Percentiles rank a stretch among this genome's conserved stretches.
Conservation (phyloP, 2,329 filamentous ascomycete species). For the Hymenoscyphus fructigenus region DNA sequence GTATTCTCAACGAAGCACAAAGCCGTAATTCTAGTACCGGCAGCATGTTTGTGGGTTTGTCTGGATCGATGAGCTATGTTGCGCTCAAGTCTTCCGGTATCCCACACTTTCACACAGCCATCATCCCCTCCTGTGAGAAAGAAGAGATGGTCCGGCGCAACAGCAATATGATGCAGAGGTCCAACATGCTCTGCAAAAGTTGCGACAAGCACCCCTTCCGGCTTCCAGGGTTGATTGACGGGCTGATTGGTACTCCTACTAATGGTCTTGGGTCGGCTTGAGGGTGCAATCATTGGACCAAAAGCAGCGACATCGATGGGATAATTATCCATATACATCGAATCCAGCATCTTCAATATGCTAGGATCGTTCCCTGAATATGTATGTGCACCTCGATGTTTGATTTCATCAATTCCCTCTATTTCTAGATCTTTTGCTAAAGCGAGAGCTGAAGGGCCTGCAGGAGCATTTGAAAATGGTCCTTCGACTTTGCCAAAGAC, state of each 20-base stretch:
- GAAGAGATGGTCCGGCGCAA: constrained; percentile 88
- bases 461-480: constrained; percentile 37
- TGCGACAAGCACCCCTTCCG: constrained; percentile 79
- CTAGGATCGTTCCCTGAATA: constrained; percentile 78
- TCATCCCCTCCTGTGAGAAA: constrained; percentile 94
- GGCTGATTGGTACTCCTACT: constrained; percentile 38
- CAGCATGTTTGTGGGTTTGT: constrained; percentile 76
- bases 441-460: constrained; percentile 39
- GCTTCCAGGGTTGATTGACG: constrained; percentile 69
- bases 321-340: constrained; percentile 76
- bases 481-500: constrained; percentile 64
- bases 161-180: constrained; percentile 75
- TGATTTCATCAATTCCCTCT: constrained; percentile 41
- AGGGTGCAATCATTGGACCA: constrained; percentile 75
- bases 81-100: constrained; percentile 82
- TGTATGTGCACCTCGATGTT: constrained; percentile 68
- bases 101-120: constrained; percentile 89
- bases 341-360: constrained; percentile 72
- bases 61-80: constrained; percentile 87
- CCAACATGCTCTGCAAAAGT: constrained; percentile 86
- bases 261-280: constrained; percentile 53
- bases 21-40: constrained; percentile 71
- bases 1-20: constrained; percentile 92
- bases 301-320: constrained; percentile 67
- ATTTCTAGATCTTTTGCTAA: constrained; percentile 39